These are phyloP conservation scores for Metschnikowia picachoensis DNA, from an alignment of 805 yeast species.

Conservation along the genomic window DNA sequence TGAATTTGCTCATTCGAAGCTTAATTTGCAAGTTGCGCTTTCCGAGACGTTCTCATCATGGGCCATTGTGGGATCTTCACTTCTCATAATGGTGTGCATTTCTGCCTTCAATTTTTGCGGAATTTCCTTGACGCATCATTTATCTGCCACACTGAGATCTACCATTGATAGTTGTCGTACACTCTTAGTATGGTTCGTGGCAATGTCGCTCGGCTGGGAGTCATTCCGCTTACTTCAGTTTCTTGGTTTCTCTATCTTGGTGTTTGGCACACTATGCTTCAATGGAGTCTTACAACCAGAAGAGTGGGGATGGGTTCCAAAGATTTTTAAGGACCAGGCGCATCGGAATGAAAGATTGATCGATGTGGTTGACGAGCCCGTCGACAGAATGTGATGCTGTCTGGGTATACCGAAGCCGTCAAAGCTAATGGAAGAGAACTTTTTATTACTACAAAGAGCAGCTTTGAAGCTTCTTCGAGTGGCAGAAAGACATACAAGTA, in stretches of 20 bases:
- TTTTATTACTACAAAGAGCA: no score
- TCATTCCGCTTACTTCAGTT: constrained; percentile 57
- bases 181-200: constrained; percentile 68
- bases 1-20: constrained; percentile 45
- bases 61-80: constrained; percentile 48
- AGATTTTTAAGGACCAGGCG: constrained; percentile 28
- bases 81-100: constrained; percentile 68
- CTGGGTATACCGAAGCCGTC: no score
- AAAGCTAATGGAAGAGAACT: no score
- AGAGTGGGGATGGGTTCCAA: constrained; percentile 45
- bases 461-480: no score
- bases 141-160: constrained; percentile 75
- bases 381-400: constrained; percentile 21
- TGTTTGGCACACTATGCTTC: constrained; percentile 69
- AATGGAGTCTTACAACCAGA: constrained; percentile 64
- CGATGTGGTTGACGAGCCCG: constrained; percentile 29
- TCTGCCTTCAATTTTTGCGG: constrained; percentile 73
- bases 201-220: constrained; percentile 74
- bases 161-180: constrained; percentile 79
- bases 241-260: constrained; percentile 58
- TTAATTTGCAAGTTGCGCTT: constrained; percentile 52
- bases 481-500: no score
- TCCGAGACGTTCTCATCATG: constrained; percentile 43
- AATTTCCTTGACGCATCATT: constrained; percentile 55
- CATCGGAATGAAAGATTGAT: constrained; percentile 18